These are phyloP conservation scores for Aegilops umbellulata DNA, from an alignment of 176 grass and related monocot genomes.

Conservation along the genomic window DNA sequence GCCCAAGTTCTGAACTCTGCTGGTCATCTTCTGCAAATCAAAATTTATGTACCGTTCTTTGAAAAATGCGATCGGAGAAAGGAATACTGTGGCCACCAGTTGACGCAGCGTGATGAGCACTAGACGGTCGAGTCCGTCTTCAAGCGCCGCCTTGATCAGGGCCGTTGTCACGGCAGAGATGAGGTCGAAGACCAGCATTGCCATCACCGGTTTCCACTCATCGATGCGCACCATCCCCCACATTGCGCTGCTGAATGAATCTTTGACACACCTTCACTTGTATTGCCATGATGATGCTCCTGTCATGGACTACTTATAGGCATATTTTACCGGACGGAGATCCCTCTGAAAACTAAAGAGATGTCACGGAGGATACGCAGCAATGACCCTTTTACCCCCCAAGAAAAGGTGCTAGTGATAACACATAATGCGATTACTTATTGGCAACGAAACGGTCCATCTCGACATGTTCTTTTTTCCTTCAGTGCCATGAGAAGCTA, in stretches of 20 bases:
- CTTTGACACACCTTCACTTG: background rate
- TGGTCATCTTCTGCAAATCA: background rate
- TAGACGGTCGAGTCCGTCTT: conserved; percentile 64
- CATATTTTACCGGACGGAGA: background rate
- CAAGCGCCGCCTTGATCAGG: conserved; percentile 70
- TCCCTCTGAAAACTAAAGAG: conserved; percentile 1
- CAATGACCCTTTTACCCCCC: background rate
- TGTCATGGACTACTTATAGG: conserved; percentile 46
- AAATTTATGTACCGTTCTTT: conserved; percentile 55
- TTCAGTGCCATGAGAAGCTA: conserved; percentile 22
- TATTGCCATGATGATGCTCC: background rate
- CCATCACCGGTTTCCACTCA: conserved; percentile 58
- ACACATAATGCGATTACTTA: background rate
- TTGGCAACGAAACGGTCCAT: background rate
- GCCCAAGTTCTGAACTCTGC: background rate
- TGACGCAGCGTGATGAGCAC: conserved; percentile 82
- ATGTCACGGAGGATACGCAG: background rate
- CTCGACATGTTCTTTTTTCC: background rate
- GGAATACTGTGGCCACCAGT: conserved; percentile 62
- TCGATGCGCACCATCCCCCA: conserved; percentile 16
- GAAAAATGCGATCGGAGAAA: conserved; percentile 72
- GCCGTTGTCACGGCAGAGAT: conserved; percentile 63
- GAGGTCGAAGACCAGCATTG: conserved; percentile 62
- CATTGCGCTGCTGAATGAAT: background rate
- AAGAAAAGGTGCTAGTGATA: background rate